These are phyloP conservation scores for Pichiaceae sp. DNA, from an alignment of 1,139 yeast species.

Conservation along the genomic window DNA sequence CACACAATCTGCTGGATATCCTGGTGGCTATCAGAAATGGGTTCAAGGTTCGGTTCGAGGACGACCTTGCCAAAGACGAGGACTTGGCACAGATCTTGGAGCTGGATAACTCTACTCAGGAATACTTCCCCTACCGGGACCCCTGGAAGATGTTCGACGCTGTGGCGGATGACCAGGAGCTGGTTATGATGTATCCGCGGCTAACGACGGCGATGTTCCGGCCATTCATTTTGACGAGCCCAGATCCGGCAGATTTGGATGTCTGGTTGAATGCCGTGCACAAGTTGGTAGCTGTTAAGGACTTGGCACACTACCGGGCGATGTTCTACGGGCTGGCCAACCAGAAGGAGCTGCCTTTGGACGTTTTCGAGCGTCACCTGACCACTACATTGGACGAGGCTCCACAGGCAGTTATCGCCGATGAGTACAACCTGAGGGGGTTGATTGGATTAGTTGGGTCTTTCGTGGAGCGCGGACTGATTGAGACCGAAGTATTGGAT, in stretches of 20 bases:
- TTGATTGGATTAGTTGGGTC: constrained; percentile 7
- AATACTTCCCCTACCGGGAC: constrained; percentile 9
- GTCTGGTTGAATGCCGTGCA: constrained; percentile 4
- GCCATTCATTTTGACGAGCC: constrained; percentile 8
- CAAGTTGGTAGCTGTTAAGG: constrained; percentile 3
- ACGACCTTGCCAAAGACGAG: constrained; percentile 1
- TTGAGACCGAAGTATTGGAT: constrained; percentile 7
- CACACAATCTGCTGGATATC: constrained; percentile 15
- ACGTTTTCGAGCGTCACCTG: constrained; percentile 7
- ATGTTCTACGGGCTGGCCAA: constrained; percentile 5
- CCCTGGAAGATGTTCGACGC: constrained; percentile 15
- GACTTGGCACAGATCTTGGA: neutral
- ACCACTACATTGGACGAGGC: constrained; percentile 5
- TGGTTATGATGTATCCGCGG: constrained; percentile 14
- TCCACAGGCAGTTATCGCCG: constrained; percentile 4
- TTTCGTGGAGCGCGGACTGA: constrained; percentile 6
- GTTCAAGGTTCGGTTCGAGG: constrained; percentile 7
- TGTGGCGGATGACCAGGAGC: constrained; percentile 8
- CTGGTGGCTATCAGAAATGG: constrained; percentile 10
- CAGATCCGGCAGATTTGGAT: constrained; percentile 7
- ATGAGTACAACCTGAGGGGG: constrained; percentile 5
- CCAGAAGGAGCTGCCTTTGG: constrained; percentile 5
- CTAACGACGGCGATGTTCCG: constrained; percentile 9
- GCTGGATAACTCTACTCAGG: constrained; percentile 2
- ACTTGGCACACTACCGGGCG: constrained; percentile 2